These are phyloP conservation scores for Fusarium sp. DNA, from an alignment of 2,329 filamentous ascomycete species.

Conservation along the genomic window DNA sequence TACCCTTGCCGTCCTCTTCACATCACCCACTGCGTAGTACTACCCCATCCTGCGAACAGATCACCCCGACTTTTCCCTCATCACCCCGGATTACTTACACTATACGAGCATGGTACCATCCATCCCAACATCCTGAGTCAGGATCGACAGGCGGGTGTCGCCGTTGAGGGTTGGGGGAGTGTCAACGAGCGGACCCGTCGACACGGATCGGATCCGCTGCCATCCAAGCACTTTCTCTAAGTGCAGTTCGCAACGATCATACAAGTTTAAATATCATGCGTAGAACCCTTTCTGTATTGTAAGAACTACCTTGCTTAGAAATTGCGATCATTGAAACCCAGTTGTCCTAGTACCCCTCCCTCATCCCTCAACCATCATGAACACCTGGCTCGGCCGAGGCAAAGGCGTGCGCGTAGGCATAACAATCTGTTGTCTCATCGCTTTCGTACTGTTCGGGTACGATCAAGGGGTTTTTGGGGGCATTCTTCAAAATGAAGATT, in stretches of 20 bases:
- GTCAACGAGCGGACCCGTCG: background rate
- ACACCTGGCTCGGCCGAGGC: constrained; percentile 40
- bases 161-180: background rate
- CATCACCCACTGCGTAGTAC: background rate
- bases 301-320: background rate
- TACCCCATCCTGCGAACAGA: background rate
- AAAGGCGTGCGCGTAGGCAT: constrained; percentile 40
- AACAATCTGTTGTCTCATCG: constrained; percentile 40
- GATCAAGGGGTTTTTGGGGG: constrained; percentile 63
- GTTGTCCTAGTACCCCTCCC: background rate
- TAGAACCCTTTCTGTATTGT: background rate
- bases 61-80: background rate
- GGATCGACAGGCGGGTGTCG: background rate
- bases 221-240: background rate
- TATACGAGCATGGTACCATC: constrained; percentile 10
- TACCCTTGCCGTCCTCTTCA: background rate
- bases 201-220: background rate
- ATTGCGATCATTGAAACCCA: background rate
- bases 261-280: background rate
- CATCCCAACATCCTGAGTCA: background rate
- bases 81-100: constrained; percentile 3
- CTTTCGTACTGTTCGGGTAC: constrained; percentile 54
- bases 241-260: background rate
- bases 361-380: constrained; percentile 19
- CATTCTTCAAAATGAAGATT: constrained; percentile 60